phyloP scores from a whole-genome alignment of 768 basidiomycete species.

The Tulasnella sp. region DNA sequence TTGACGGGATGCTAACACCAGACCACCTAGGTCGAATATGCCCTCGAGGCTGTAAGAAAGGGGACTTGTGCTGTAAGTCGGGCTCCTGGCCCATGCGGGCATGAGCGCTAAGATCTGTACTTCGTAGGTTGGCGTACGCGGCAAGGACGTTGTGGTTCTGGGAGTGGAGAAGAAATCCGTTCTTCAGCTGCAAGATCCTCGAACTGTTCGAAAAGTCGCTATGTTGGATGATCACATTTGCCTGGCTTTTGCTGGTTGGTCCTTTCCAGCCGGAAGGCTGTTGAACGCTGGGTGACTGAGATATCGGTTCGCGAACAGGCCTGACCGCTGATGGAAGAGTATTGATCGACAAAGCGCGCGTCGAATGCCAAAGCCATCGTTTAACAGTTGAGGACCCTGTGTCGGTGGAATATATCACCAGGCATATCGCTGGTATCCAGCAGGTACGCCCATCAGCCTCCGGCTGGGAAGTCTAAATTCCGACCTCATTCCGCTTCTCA shows the following conservation, averaged over 20 bases:
- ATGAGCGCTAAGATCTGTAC: background rate
- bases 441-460: slow-evolving; percentile 57
- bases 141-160: slow-evolving; percentile 89
- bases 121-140: slow-evolving; percentile 85
- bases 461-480: background rate
- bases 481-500: background rate
- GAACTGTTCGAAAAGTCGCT: slow-evolving; percentile 95
- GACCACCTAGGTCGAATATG: slow-evolving; percentile 85
- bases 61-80: slow-evolving; percentile 88
- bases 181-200: slow-evolving; percentile 93
- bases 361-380: slow-evolving; percentile 96
- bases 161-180: slow-evolving; percentile 99
- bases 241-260: slow-evolving; percentile 90
- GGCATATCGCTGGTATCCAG: slow-evolving; percentile 97
- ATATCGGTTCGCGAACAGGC: slow-evolving; percentile 46
- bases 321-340: slow-evolving; percentile 97
- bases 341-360: slow-evolving; percentile 94
- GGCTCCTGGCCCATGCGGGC: slow-evolving; percentile 21
- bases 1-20: slow-evolving; percentile 23
- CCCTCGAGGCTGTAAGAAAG: slow-evolving; percentile 92
- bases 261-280: background rate
- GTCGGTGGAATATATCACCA: slow-evolving; percentile 95
- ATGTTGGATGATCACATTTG: slow-evolving; percentile 98
- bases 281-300: background rate
- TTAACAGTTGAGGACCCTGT: slow-evolving; percentile 98